Evolutionary conservation across 805 yeast species (phyloP).

Genomic region (Lipomyces kockii): DNA sequence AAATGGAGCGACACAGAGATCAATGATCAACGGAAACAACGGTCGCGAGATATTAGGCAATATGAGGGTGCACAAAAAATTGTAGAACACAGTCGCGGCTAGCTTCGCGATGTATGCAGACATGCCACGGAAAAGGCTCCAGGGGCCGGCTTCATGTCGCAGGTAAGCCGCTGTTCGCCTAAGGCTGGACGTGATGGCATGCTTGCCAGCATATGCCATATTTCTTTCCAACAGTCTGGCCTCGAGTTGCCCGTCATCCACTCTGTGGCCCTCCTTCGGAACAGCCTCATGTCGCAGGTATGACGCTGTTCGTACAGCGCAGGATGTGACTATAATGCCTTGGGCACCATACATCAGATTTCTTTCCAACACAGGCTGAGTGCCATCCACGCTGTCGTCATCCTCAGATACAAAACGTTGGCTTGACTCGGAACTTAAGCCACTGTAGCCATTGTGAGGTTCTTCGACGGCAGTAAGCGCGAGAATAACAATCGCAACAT

Average conservation of each 20-base stretch:
- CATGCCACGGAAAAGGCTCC: conserved; percentile 15
- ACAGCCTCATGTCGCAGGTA: conserved; percentile 4
- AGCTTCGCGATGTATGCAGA: conserved; percentile 4
- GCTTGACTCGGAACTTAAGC: conserved; percentile 1
- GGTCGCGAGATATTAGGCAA: not conserved
- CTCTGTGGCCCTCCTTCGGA: not conserved
- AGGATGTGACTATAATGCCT: not conserved
- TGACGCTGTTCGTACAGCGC: not conserved
- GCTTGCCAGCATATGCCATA: not conserved
- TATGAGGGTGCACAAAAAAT: not conserved
- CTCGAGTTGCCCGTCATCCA: conserved; percentile 6
- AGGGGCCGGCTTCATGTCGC: conserved; percentile 7
- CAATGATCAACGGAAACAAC: not conserved
- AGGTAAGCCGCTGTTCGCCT: conserved; percentile 10
- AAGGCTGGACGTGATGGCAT: conserved; percentile 9
- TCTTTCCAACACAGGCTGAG: not conserved
- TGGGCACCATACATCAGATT: not conserved
- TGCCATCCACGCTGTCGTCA: not conserved
- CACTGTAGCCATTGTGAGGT: conserved; percentile 1
- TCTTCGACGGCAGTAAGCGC: conserved; percentile 8
- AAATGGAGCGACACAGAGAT: conserved; percentile 13
- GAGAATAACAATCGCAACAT: conserved; percentile 12
- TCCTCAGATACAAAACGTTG: conserved; percentile 3
- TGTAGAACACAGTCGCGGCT: not conserved
- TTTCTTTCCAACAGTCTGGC: conserved; percentile 4